These are phyloP conservation scores for Pseudonitzschia delicatissima DNA, from an alignment of 108 stramenopile species.

Conservation along the genomic window DNA sequence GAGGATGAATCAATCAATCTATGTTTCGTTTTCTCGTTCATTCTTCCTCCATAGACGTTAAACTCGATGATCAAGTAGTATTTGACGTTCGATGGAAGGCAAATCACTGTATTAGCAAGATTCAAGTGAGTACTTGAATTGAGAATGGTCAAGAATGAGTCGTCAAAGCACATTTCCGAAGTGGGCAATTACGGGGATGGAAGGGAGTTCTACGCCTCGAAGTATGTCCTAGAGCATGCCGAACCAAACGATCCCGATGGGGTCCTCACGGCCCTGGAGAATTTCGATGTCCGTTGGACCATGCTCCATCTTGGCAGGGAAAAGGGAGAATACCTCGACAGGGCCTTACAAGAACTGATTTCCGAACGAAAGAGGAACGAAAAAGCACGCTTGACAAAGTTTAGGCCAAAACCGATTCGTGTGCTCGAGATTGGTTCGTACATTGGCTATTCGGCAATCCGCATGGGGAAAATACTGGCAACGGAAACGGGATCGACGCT, in stretches of 20 bases:
- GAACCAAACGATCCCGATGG: conserved; percentile 1
- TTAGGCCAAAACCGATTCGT: not conserved
- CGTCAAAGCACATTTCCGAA: conserved; percentile 5
- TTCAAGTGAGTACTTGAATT: not conserved
- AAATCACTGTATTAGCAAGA: not conserved
- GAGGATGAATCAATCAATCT: too few relatives aligned
- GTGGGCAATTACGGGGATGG: conserved; percentile 2
- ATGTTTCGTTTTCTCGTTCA: too few relatives aligned
- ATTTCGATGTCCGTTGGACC: conserved; percentile 2
- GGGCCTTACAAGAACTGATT: not conserved
- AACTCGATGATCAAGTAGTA: not conserved
- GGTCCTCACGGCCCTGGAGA: not conserved
- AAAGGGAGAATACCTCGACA: not conserved
- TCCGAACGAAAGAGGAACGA: not conserved
- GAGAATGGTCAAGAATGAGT: not conserved
- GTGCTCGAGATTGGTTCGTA: conserved; percentile 6
- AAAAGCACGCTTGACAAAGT: not conserved
- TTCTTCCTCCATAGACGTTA: too few relatives aligned
- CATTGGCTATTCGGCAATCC: conserved; percentile 12
- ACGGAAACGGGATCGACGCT: not conserved
- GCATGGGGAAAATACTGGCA: conserved; percentile 1
- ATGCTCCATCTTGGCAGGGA: conserved; percentile 6
- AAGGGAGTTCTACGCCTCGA: conserved; percentile 10
- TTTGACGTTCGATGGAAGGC: not conserved
- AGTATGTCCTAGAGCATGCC: conserved; percentile 2